Percentiles rank a stretch among this genome's conserved stretches.
Conservation (phyloP, 805 yeast species). For the Osmozyma mogii region DNA sequence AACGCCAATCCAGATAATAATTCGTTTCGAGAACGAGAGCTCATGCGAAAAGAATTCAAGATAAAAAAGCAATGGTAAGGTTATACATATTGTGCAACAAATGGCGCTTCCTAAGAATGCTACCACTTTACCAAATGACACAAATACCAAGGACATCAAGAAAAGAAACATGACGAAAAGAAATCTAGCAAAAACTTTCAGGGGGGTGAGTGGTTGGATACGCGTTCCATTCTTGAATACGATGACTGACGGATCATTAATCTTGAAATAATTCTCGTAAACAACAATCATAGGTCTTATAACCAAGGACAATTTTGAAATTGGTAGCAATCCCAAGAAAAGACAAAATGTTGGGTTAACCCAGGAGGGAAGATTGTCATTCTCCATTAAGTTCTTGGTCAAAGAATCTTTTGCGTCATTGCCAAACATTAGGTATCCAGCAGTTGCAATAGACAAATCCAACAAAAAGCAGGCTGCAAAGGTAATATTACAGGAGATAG, state of each 20-base stretch:
- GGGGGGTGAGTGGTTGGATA: slow-evolving; percentile 1
- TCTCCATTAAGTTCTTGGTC: slow-evolving; percentile 64
- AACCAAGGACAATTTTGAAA: slow-evolving; percentile 34
- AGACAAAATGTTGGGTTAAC: slow-evolving; percentile 28
- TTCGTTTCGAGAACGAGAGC: slow-evolving; percentile 22
- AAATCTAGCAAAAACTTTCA: slow-evolving; percentile 13
- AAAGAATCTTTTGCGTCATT: slow-evolving; percentile 57
- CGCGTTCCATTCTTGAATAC: slow-evolving; percentile 4
- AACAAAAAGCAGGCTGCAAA: slow-evolving; percentile 51
- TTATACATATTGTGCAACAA: slow-evolving; percentile 34
- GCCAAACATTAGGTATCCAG: slow-evolving; percentile 82
- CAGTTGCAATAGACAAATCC: slow-evolving; percentile 52
- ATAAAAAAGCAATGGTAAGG: slow-evolving; percentile 33
- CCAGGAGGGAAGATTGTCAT: slow-evolving; percentile 60
- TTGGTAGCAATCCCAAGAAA: slow-evolving; percentile 31
- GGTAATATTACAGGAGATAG: slow-evolving; percentile 44
- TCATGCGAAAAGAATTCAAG: slow-evolving; percentile 7
- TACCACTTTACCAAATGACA: slow-evolving; percentile 32
- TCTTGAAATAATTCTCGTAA: slow-evolving; percentile 21
- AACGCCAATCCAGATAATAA: slow-evolving; percentile 37
- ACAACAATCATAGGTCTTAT: slow-evolving; percentile 33
- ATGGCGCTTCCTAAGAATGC: slow-evolving; percentile 36
- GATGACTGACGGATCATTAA: slow-evolving; percentile 5
- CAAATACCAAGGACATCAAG: slow-evolving; percentile 21
- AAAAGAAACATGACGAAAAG: slow-evolving; percentile 15